Evolutionary conservation across 306 rosid species (phyloP).

Genomic region (Trifolium fragiferum): DNA sequence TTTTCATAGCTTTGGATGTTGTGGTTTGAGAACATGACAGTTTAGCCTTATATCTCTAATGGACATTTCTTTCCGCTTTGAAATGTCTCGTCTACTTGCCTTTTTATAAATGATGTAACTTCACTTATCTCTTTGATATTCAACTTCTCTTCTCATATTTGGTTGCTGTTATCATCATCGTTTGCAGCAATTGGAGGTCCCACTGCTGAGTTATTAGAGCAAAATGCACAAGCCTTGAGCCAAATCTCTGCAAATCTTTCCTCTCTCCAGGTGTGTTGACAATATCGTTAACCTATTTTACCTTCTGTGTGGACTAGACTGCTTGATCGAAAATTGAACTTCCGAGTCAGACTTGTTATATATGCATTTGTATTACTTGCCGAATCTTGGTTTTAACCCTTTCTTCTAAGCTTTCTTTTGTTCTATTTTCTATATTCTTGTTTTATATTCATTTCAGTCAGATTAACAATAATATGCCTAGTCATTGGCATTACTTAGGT

Average conservation of each 20-base stretch:
- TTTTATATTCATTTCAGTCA: slow-evolving; percentile 7
- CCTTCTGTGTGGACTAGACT: not conserved
- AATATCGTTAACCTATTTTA: slow-evolving; percentile 15
- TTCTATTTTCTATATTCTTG: slow-evolving; percentile 12
- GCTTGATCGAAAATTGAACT: not conserved
- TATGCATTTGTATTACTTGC: not conserved
- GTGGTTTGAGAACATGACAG: slow-evolving; percentile 22
- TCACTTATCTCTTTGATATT: not conserved
- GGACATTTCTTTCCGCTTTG: slow-evolving; percentile 23
- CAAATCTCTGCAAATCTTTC: slow-evolving; percentile 59
- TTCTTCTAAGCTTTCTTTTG: not conserved
- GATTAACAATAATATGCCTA: too few relatives aligned
- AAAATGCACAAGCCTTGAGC: slow-evolving; percentile 56
- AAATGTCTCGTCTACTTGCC: slow-evolving; percentile 6
- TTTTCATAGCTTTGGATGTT: slow-evolving; percentile 33
- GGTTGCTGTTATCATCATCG: slow-evolving; percentile 3
- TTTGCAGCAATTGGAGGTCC: slow-evolving; percentile 67
- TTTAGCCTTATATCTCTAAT: slow-evolving; percentile 20
- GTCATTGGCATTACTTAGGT: not conserved
- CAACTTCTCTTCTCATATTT: not conserved
- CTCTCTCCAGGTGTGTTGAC: slow-evolving; percentile 52
- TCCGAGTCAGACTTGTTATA: not conserved
- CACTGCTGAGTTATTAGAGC: slow-evolving; percentile 61
- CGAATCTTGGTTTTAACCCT: not conserved
- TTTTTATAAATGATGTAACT: slow-evolving; percentile 15